Conservation (phyloP, 2,329 filamentous ascomycete genomes). For the Stenocarpella maydis region DNA sequence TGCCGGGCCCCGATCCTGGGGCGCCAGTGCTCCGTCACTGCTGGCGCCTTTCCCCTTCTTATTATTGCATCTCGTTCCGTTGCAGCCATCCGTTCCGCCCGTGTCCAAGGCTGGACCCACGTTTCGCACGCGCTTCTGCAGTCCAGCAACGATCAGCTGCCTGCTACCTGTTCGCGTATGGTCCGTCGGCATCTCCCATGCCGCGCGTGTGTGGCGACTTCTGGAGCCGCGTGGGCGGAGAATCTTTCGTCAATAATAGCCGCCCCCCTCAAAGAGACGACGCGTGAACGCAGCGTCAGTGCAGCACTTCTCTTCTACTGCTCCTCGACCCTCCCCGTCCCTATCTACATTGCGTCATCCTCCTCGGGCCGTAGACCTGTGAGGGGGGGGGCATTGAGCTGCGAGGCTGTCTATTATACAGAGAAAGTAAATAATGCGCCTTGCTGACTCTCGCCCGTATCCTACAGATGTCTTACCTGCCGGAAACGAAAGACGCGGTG, state of each 20-base stretch:
- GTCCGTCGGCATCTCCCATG: conserved; percentile 24
- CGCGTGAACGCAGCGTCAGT: conserved; percentile 81
- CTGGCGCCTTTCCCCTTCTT: conserved; percentile 1
- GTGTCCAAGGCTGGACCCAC: conserved; percentile 21
- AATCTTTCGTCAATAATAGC: conserved; percentile 84
- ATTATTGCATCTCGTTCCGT: conserved; percentile 16
- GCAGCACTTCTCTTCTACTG: neutral
- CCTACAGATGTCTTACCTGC: conserved; percentile 71
- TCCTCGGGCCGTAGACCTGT: neutral
- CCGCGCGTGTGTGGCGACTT: conserved; percentile 48
- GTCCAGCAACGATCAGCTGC: neutral
- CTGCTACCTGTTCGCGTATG: conserved; percentile 6
- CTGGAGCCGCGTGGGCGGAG: too few relatives aligned
- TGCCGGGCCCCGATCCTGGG: conserved; percentile 23
- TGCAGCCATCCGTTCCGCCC: conserved; percentile 13
- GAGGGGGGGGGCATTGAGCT: neutral
- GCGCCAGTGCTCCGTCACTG: conserved; percentile 24
- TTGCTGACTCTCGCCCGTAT: conserved; percentile 14
- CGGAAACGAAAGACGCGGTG: conserved; percentile 80
- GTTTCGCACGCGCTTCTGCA: conserved; percentile 12
- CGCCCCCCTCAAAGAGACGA: conserved; percentile 80
- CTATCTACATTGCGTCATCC: conserved; percentile 9
- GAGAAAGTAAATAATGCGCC: neutral
- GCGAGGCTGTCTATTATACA: neutral
- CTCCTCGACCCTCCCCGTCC: neutral